These are phyloP conservation scores for Vigna nakashimae DNA, from an alignment of 306 rosid genomes.

Conservation along the genomic window DNA sequence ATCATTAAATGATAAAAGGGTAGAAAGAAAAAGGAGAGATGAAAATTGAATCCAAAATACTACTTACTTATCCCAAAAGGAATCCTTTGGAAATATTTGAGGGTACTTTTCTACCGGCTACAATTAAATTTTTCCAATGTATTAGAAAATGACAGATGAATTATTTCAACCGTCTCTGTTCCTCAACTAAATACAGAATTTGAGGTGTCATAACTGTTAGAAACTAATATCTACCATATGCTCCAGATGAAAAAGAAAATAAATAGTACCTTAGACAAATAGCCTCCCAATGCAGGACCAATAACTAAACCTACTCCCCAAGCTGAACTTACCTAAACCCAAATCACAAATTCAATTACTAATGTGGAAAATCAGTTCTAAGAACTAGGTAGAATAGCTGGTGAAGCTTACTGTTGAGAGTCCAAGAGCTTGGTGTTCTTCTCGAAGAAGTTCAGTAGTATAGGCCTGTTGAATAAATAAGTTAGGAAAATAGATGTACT, in stretches of 20 bases:
- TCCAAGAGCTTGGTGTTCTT: slow-evolving; percentile 84
- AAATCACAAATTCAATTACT: slow-evolving; percentile 40
- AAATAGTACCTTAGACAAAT: slow-evolving; percentile 76
- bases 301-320: slow-evolving; percentile 81
- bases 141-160: neutral
- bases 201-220: neutral
- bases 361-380: neutral
- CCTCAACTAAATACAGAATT: neutral
- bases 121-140: slow-evolving; percentile 7
- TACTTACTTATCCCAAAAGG: slow-evolving; percentile 75
- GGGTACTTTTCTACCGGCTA: slow-evolving; percentile 87
- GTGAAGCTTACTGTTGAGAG: slow-evolving; percentile 73
- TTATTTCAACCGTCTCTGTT: neutral
- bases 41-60: neutral
- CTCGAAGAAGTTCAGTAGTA: slow-evolving; percentile 68
- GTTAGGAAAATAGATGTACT: slow-evolving; percentile 4
- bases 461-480: slow-evolving; percentile 65
- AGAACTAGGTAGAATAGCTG: slow-evolving; percentile 15
- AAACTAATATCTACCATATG: neutral
- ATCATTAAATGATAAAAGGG: neutral
- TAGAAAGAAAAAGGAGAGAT: neutral
- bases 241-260: neutral
- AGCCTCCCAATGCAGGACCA: slow-evolving; percentile 95
- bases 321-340: slow-evolving; percentile 72
- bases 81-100: slow-evolving; percentile 59